These are phyloP conservation scores for Blastobotrys serpentis DNA, from an alignment of 1,139 yeast genomes.

Conservation along the genomic window DNA sequence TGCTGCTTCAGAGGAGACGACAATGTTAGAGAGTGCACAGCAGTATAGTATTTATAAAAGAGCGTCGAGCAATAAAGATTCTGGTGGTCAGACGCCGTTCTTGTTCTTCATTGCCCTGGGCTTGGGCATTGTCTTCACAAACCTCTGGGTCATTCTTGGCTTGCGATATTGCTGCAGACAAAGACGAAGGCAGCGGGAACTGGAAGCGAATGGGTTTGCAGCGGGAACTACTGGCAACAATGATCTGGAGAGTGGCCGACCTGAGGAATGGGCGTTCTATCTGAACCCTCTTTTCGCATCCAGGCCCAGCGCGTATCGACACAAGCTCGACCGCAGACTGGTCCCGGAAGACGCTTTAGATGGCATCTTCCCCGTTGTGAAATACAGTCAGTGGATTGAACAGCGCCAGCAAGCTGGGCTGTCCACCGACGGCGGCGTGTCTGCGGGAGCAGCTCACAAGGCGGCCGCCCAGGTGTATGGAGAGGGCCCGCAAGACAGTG, in stretches of 20 bases:
- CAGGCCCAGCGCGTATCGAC: conserved; percentile 18
- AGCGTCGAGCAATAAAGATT: not conserved
- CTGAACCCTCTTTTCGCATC: conserved; percentile 26
- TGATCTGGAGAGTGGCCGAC: conserved; percentile 3
- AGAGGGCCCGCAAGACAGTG: conserved; percentile 1
- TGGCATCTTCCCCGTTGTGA: conserved; percentile 60
- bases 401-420: conserved; percentile 27
- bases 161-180: conserved; percentile 38
- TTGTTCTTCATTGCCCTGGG: conserved; percentile 43
- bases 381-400: conserved; percentile 45
- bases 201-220: conserved; percentile 20
- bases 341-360: conserved; percentile 63
- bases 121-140: conserved; percentile 40
- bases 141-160: conserved; percentile 40
- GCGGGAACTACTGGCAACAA: conserved; percentile 1
- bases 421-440: conserved; percentile 29
- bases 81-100: conserved; percentile 30
- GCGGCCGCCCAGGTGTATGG: not conserved
- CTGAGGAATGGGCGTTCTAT: conserved; percentile 25
- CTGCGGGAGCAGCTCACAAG: conserved; percentile 19
- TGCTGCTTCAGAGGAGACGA: no score
- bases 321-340: conserved; percentile 26
- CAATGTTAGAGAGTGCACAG: not conserved
- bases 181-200: conserved; percentile 21
- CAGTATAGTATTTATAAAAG: not conserved